These are phyloP conservation scores for Fremontodendron californicum DNA, from an alignment of 345 rosid genomes.

Conservation along the genomic window DNA sequence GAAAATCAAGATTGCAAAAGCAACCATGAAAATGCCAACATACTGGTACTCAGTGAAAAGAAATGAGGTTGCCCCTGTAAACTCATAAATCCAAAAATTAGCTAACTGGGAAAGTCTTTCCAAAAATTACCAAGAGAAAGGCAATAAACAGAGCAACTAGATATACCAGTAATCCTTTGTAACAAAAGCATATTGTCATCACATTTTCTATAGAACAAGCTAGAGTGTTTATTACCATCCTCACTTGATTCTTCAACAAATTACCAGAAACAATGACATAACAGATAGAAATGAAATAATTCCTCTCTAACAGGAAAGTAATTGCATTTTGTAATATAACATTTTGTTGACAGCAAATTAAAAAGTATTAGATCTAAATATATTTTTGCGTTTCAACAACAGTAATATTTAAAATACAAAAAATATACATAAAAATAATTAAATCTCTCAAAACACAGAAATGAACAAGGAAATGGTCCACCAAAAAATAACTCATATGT, in stretches of 20 bases:
- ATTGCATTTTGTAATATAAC: not conserved
- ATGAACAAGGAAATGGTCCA: not conserved
- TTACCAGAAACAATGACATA: not conserved
- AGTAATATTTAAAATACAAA: not conserved
- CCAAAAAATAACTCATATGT: not conserved
- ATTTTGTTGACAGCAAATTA: not conserved
- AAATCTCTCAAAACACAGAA: not conserved
- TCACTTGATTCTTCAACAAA: not conserved
- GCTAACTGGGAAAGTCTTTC: not conserved
- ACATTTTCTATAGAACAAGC: not conserved
- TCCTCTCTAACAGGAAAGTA: not conserved
- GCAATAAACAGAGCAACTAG: not conserved
- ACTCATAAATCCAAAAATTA: not conserved
- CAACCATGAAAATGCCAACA: constrained; percentile 52
- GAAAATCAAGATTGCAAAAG: constrained; percentile 47
- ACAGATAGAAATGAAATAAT: not conserved
- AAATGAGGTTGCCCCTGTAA: constrained; percentile 52
- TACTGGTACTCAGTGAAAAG: constrained; percentile 54
- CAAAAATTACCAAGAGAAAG: not conserved
- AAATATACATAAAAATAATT: too few species aligned
- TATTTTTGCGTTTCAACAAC: constrained; percentile 5
- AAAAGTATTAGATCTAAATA: not conserved
- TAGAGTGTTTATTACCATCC: not conserved
- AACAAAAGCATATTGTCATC: not conserved
- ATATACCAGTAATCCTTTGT: not conserved